A percentile compares a stretch with the other conserved stretches of the same genome.
Conservation (phyloP, 345 rosid species). For the Syzygium grande region DNA sequence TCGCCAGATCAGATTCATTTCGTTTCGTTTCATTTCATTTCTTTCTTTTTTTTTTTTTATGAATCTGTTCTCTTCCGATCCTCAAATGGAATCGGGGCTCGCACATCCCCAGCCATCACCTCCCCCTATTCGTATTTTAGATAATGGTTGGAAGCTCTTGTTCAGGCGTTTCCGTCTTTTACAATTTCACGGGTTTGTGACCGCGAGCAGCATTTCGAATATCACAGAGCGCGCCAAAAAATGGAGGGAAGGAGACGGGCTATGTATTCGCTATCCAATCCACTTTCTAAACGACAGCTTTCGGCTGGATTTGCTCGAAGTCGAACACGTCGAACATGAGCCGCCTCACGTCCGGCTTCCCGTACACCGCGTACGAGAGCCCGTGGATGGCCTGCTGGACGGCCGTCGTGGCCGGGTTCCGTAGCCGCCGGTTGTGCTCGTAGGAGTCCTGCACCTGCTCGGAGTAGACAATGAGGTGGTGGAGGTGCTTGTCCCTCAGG, state of each 20-base stretch:
- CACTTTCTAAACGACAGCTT: constrained; percentile 24
- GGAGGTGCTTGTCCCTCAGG: constrained; percentile 73
- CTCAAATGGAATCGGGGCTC: background rate
- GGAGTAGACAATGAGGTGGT: constrained; percentile 44
- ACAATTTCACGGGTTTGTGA: background rate
- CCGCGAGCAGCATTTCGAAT: background rate
- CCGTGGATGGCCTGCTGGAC: constrained; percentile 95
- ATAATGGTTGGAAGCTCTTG: background rate
- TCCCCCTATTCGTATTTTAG: too few species aligned
- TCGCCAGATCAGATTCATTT: background rate
- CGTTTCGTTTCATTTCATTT: too few species aligned
- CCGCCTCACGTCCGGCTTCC: constrained; percentile 84
- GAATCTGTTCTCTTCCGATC: too few species aligned
- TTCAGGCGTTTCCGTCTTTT: background rate
- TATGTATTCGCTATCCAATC: too few species aligned
- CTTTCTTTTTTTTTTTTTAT: too few species aligned
- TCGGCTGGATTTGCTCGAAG: constrained; percentile 90
- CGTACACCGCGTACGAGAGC: constrained; percentile 69
- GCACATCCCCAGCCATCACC: accelerated
- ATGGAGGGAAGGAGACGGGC: too few species aligned
- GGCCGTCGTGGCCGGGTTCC: constrained; percentile 79
- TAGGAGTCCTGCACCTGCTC: constrained; percentile 72
- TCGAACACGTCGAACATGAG: constrained; percentile 94
- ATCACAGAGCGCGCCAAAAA: background rate
- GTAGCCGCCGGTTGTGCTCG: constrained; percentile 69